Conservation (phyloP, 2,329 filamentous ascomycete genomes). For the Coniochaeta prunicola region DNA sequence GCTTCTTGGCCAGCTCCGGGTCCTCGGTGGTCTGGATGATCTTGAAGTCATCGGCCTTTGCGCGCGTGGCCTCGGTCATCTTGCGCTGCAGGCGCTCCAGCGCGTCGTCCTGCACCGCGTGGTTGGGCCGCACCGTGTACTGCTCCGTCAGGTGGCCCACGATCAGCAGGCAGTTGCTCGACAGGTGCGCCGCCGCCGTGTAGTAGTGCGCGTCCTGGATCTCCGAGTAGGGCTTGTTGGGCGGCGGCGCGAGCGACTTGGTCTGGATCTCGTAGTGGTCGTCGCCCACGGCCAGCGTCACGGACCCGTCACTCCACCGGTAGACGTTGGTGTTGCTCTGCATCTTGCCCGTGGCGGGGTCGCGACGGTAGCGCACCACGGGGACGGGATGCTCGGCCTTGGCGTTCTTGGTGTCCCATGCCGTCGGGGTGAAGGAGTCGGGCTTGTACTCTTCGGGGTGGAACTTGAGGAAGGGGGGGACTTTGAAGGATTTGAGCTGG, state of each 20-base stretch:
- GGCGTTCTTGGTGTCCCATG: constrained; percentile 46
- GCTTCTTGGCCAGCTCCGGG: constrained; percentile 66
- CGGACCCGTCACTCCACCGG: constrained; percentile 72
- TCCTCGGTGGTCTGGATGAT: constrained; percentile 66
- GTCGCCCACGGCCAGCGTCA: constrained; percentile 67
- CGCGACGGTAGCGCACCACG: constrained; percentile 62
- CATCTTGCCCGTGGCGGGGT: constrained; percentile 56
- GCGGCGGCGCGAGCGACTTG: constrained; percentile 59
- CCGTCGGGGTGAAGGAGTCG: constrained; percentile 56
- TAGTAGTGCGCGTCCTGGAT: constrained; percentile 70
- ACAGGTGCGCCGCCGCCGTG: constrained; percentile 62
- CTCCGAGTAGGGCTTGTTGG: constrained; percentile 54
- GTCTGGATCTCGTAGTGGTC: constrained; percentile 69
- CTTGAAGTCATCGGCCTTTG: constrained; percentile 50
- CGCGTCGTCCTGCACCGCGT: constrained; percentile 63
- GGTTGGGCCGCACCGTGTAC: constrained; percentile 60
- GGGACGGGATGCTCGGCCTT: constrained; percentile 51
- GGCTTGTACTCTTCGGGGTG: constrained; percentile 60
- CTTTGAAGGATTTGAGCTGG: constrained; percentile 61
- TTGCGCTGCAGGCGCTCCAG: constrained; percentile 60
- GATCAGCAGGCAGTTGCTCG: constrained; percentile 60
- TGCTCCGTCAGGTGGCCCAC: constrained; percentile 72
- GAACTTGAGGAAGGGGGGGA: constrained; percentile 66
- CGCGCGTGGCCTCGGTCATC: constrained; percentile 56
- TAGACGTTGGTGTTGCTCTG: constrained; percentile 71